Base-by-base conservation (phyloP, 257 asterid species). In the Lantana camara region DNA sequence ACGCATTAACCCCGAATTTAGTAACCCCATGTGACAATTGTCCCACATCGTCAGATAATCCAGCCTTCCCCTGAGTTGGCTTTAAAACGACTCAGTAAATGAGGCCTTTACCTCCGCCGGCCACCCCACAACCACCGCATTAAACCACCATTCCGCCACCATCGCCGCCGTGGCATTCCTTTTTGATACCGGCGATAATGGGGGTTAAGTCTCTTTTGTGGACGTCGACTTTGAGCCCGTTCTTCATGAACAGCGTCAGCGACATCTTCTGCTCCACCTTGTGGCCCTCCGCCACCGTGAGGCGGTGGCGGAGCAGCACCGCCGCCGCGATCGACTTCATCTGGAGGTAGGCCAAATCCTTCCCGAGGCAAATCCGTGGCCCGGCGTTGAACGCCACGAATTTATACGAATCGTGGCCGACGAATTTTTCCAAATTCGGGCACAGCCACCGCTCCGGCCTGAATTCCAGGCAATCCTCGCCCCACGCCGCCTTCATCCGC, bases 311-410 rank as follows among this genome's bases (percentile, higher is more conserved):
- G 48, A 91, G 88, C 60, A 91, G 73, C 70, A 84, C 82, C 4
- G 98, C 95, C 1, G 96, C 93, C 13, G 84, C 96, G 17, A 91
- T 79, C 49, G 98, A 91, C 75, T 91, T 91, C 98, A 91, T 91
- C 44, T 91, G 98, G 55, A 91, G 57, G 57, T 84, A 91, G 0
- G 98, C 98, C 79, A 91, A 59, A 62, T 91, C 98, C 73, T 81
- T 88, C n/a, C 98, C 98, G 5, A 91, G 60, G 20, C 98, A 91
- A 10, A 86, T 80, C 14, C 98, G 68, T 11, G 98, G 98, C 19
- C 98, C 98, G 4, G 96, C 98, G 58, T 91, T 91, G 67, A 91
- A 91, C 29, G 98, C 89, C 16, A 91, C 96, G 37, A 88, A 91
- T 73, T 82, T 86, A 75, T 79, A 91, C 0, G 88, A 71, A 37